Conservation (phyloP, 108 stramenopile genomes). For the Fragilaria radians region DNA sequence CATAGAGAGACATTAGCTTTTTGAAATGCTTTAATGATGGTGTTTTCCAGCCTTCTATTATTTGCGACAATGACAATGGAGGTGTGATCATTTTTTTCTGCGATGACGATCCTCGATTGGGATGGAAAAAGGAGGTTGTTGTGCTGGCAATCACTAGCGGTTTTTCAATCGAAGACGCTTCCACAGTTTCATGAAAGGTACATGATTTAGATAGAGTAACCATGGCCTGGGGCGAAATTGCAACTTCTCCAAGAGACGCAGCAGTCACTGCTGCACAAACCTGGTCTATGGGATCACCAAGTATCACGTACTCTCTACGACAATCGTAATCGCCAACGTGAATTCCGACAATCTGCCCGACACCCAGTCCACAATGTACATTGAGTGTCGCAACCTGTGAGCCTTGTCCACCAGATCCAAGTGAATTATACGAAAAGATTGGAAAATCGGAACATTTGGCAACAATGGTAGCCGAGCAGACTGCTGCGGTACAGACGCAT, state of each 20-base stretch:
- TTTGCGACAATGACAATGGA: not conserved
- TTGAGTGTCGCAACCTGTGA: conserved; percentile 30
- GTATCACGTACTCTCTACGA: conserved; percentile 34
- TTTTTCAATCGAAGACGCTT: not conserved
- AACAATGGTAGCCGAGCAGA: conserved; percentile 25
- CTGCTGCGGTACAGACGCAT: conserved; percentile 15
- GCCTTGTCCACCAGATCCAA: conserved; percentile 9
- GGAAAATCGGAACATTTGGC: conserved; percentile 21
- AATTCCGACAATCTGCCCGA: conserved; percentile 31
- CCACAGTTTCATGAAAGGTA: conserved; percentile 46
- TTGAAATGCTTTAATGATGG: conserved; percentile 22
- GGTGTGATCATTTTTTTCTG: not conserved
- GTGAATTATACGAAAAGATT: conserved; percentile 9
- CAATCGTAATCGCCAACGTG: conserved; percentile 30
- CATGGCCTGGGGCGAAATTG: not conserved
- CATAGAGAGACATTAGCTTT: conserved; percentile 62
- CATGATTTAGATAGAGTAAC: conserved; percentile 51
- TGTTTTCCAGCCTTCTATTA: not conserved
- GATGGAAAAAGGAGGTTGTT: not conserved
- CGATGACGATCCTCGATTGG: not conserved
- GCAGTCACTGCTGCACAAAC: conserved; percentile 5
- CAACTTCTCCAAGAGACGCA: not conserved
- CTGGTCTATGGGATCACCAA: conserved; percentile 58
- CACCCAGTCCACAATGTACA: conserved; percentile 52
- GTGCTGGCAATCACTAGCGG: not conserved